Percentiles rank a stretch among this genome's conserved stretches.
Conservation (phyloP, 768 basidiomycete species). For the Tulasnella calospora region DNA sequence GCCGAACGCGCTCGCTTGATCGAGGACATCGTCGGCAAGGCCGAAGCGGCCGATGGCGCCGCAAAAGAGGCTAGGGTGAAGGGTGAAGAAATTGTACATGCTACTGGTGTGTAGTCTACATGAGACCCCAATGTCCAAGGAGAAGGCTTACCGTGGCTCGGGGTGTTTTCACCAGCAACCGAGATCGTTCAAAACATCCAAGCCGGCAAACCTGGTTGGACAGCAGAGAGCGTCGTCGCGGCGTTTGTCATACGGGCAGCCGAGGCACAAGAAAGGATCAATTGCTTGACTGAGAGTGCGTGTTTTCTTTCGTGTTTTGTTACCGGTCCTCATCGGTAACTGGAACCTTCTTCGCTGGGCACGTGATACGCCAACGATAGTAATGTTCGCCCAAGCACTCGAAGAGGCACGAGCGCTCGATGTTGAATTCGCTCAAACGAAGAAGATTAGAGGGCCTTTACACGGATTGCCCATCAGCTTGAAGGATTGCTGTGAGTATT, state of each 20-base stretch:
- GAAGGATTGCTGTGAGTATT: conserved; percentile 62
- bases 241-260: conserved; percentile 45
- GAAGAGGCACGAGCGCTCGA: conserved; percentile 62
- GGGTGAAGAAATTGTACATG: neutral
- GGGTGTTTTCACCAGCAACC: neutral
- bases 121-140: neutral
- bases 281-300: conserved; percentile 76
- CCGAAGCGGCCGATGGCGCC: neutral
- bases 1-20: conserved; percentile 11
- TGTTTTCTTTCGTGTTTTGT: neutral
- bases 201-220: conserved; percentile 33
- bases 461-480: conserved; percentile 79
- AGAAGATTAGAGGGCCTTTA: conserved; percentile 57
- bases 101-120: neutral
- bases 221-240: conserved; percentile 42
- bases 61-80: neutral
- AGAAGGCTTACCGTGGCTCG: neutral
- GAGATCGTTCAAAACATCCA: conserved; percentile 33
- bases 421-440: conserved; percentile 54
- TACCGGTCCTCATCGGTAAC: neutral
- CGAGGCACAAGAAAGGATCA: conserved; percentile 59
- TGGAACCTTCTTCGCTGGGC: neutral
- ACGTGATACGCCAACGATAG: conserved; percentile 40
- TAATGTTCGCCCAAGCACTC: conserved; percentile 65
- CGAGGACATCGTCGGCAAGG: neutral